Evolutionary conservation across 2,329 filamentous ascomycete species (phyloP), one percentile per base, ranked within the genome.

Genomic region (Tolypocladium endophyticum): DNA sequence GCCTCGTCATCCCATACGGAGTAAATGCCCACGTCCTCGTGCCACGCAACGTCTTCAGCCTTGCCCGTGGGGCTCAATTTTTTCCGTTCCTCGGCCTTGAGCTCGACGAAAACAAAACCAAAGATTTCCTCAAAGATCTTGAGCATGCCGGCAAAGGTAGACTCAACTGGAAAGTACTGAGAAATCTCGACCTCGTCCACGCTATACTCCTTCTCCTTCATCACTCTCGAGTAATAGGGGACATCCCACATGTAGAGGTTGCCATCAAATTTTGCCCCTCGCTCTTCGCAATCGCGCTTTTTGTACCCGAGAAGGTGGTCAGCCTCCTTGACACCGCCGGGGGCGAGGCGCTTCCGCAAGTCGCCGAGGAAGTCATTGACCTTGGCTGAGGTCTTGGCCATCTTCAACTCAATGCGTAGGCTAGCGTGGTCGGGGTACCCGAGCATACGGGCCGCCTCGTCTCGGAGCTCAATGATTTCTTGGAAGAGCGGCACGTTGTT

Each of bases 231-330:
- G 73, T 93, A 94, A 74, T 85, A 94, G 50, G 88, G 81, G 69
- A 89, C 82, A 65, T 94, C 90, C 90, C 90, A 94, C 47, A 92
- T 82, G 72, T 89, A 93, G 72, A 92, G 91, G 65, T 85, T 85
- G 56, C 82, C 84, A 65, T 90, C 87, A 58, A 82, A 81, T 3
- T 79, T 74, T 9, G 85, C 66, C 11, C 82, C 82, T 33, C 85
- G 81, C 25, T 81, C 77, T 66, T 84, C 80, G 58, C 83, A 78
- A 64, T 92, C 87, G 59, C 81, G 78, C 74, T 88, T 85, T 81
- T 94, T 94, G 66, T 92, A 78, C 64, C 84, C 81, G 62, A 87
- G 79, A n/a, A 95, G 77, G 67, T 87, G 85, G 53, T 81, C 77
- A 50, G 85, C 84, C 73, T 94, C 90, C 71, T 87, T 85, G 60